phyloP scores from a whole-genome alignment of 768 basidiomycete genomes.

The Pleurotus eryngii region DNA sequence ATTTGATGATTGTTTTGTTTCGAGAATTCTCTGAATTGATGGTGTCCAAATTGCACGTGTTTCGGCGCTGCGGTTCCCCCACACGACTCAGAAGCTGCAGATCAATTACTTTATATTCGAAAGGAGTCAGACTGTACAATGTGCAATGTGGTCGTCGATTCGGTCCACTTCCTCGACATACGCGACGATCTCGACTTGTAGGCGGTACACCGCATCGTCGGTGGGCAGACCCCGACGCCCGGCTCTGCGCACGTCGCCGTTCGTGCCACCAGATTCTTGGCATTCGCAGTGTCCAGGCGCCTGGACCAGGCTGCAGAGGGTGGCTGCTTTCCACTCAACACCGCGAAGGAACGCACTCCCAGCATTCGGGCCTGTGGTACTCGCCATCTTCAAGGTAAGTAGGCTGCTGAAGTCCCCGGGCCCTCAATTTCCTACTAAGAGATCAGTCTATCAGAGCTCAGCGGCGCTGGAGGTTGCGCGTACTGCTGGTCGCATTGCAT shows the following conservation, averaged over 20 bases:
- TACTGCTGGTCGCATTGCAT: slow-evolving; percentile 64
- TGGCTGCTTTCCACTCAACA: slow-evolving; percentile 40
- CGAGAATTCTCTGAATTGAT: background rate
- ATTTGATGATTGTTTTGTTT: background rate
- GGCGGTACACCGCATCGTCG: background rate
- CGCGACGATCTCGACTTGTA: background rate
- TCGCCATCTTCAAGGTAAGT: slow-evolving; percentile 66
- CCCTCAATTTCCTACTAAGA: background rate
- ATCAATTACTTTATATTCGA: background rate
- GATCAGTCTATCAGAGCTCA: slow-evolving; percentile 51
- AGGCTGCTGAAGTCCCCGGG: slow-evolving; percentile 2
- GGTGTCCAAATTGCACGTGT: slow-evolving; percentile 1
- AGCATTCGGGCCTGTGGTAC: slow-evolving; percentile 46
- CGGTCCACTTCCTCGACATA: background rate
- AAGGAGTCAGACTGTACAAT: slow-evolving; percentile 12
- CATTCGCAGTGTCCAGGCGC: background rate
- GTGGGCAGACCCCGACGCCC: background rate
- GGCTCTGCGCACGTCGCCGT: background rate
- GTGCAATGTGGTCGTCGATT: slow-evolving; percentile 10
- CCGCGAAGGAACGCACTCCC: slow-evolving; percentile 28
- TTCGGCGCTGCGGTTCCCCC: background rate
- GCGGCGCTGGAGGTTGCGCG: slow-evolving; percentile 69
- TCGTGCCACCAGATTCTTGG: slow-evolving; percentile 8
- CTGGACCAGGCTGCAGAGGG: slow-evolving; percentile 1
- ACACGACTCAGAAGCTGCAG: background rate